A percentile compares a stretch with the other conserved stretches of the same genome.
Conservation (phyloP, 768 basidiomycete species). For the Sarcodon aspratus region DNA sequence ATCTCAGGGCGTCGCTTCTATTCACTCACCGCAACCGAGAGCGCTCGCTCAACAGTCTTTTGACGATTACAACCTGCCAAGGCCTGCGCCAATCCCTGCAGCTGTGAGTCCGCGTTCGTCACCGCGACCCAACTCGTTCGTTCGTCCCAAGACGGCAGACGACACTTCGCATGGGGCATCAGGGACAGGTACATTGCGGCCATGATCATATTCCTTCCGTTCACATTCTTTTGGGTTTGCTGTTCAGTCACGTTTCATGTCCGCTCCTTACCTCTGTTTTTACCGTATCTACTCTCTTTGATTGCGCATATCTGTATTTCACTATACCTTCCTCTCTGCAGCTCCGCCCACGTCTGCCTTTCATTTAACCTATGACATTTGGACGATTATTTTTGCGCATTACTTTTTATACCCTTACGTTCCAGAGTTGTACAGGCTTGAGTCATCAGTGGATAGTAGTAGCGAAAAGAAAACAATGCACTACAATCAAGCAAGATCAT, state of each 20-base stretch:
- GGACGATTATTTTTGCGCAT: neutral
- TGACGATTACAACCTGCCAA: conserved; percentile 9
- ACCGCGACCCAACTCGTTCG: conserved; percentile 15
- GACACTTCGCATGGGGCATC: conserved; percentile 15
- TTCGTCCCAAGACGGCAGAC: conserved; percentile 15
- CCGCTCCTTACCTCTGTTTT: conserved; percentile 5
- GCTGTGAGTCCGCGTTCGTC: conserved; percentile 14
- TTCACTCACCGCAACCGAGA: conserved; percentile 30
- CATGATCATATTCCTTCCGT: neutral
- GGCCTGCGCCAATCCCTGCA: conserved; percentile 10
- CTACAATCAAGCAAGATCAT: no score
- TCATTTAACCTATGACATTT: neutral
- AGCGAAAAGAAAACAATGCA: no score
- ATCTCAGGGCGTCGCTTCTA: conserved; percentile 31
- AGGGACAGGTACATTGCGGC: conserved; percentile 8
- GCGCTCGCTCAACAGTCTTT: conserved; percentile 12
- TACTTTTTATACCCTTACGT: neutral
- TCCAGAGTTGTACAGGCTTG: no score
- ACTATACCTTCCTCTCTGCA: conserved; percentile 7
- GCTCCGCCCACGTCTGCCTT: neutral
- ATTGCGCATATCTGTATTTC: conserved; percentile 9
- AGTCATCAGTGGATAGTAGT: no score
- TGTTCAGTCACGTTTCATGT: conserved; percentile 1
- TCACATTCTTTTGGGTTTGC: neutral
- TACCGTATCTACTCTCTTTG: conserved; percentile 2